phyloP scores from a whole-genome alignment of 306 rosid genomes.

The Vigna angularis region DNA sequence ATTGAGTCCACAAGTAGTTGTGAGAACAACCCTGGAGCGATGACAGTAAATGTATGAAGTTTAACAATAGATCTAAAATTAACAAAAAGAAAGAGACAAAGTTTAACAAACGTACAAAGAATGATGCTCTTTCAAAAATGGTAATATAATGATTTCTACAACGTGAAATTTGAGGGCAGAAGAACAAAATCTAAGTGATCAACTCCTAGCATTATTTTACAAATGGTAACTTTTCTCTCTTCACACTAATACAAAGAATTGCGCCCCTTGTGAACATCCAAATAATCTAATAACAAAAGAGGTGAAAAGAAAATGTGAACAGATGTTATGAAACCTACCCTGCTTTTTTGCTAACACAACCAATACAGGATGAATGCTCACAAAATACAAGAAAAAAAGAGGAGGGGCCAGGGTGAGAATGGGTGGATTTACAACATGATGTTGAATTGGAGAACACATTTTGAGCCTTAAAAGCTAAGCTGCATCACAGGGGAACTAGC shows the following conservation, averaged over 20 bases:
- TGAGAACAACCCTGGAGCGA: too few species aligned
- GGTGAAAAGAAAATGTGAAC: conserved; percentile 42
- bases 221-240: conserved; percentile 43
- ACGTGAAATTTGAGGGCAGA: conserved; percentile 35
- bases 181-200: conserved; percentile 48
- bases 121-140: neutral
- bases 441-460: conserved; percentile 38
- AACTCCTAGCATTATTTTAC: conserved; percentile 53
- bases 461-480: conserved; percentile 41
- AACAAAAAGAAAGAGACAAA: too few species aligned
- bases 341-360: conserved; percentile 54
- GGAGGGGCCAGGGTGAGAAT: neutral
- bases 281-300: conserved; percentile 40
- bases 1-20: too few species aligned
- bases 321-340: conserved; percentile 53
- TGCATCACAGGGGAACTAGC: conserved; percentile 35
- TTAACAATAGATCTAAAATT: too few species aligned
- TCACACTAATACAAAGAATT: conserved; percentile 49
- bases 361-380: conserved; percentile 48
- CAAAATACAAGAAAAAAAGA: conserved; percentile 14
- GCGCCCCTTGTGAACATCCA: conserved; percentile 49
- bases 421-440: conserved; percentile 62
- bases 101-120: neutral
- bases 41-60: too few species aligned
- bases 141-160: conserved; percentile 45